Evolutionary conservation across 1,284 basidiomycete genomes (phyloP).

Genomic region (Ceratobasidium sp.): DNA sequence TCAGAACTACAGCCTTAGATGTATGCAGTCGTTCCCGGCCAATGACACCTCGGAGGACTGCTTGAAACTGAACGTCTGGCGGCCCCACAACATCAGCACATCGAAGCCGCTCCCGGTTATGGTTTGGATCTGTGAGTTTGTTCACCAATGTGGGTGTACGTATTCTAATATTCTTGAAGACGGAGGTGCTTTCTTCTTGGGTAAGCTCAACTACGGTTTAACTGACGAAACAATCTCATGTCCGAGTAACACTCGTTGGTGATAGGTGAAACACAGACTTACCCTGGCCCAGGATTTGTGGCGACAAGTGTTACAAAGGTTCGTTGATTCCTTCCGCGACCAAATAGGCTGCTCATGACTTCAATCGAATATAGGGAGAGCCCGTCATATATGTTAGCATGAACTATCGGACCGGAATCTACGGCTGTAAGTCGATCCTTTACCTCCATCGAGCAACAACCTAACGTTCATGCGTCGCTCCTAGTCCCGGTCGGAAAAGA

Average conservation of each 20-base stretch:
- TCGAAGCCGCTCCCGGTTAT: conserved; percentile 33
- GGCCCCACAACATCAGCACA: conserved; percentile 20
- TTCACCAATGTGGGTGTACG: not conserved
- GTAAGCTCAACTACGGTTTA: not conserved
- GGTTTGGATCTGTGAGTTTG: conserved; percentile 44
- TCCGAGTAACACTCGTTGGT: not conserved
- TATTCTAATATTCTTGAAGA: not conserved
- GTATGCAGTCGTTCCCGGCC: not conserved
- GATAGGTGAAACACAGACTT: conserved; percentile 24
- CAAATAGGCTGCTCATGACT: too few relatives aligned
- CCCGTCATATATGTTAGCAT: conserved; percentile 20
- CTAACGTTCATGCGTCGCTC: too few relatives aligned
- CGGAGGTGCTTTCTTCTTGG: conserved; percentile 32
- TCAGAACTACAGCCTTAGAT: conserved; percentile 11
- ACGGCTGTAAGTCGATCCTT: not conserved
- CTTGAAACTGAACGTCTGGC: conserved; percentile 39
- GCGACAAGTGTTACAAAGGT: conserved; percentile 25
- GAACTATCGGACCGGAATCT: conserved; percentile 24
- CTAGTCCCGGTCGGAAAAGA: conserved; percentile 25
- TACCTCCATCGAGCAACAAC: too few relatives aligned
- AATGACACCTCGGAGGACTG: conserved; percentile 42
- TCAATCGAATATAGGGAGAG: not conserved
- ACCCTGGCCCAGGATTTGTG: conserved; percentile 29
- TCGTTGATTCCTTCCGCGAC: not conserved
- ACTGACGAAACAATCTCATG: not conserved